A percentile compares a stretch with the other conserved stretches of the same genome.
Conservation (phyloP, 495 filamentous ascomycete genomes). For the Penicilliopsis zonata region DNA sequence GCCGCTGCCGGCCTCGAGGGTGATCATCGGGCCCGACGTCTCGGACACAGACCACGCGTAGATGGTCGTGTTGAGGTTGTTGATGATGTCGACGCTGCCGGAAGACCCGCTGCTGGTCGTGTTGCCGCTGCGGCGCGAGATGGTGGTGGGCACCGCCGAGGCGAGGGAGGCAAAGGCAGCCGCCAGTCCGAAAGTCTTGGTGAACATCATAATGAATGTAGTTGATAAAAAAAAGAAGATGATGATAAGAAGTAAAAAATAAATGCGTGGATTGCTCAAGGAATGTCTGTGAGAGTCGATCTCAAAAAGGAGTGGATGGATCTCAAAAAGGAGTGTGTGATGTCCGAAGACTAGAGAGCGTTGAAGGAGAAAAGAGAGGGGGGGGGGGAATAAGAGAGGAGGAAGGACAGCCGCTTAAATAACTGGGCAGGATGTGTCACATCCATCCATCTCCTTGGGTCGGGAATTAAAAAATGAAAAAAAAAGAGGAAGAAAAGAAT, state of each 20-base stretch:
- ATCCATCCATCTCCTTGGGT: too few species aligned
- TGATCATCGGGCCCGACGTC: constrained; percentile 24
- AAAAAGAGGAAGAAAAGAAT: neutral
- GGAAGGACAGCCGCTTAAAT: constrained; percentile 1
- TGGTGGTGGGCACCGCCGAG: constrained; percentile 23
- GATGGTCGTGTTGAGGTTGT: constrained; percentile 25
- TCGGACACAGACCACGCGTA: constrained; percentile 32
- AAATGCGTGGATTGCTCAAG: too few species aligned
- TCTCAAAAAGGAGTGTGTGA: constrained; percentile 6
- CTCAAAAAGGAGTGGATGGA: constrained; percentile 11
- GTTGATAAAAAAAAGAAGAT: constrained; percentile 3
- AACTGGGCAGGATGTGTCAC: neutral
- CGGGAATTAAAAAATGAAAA: neutral
- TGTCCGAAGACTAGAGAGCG: constrained; percentile 9
- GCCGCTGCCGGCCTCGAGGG: constrained; percentile 23
- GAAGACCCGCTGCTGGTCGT: constrained; percentile 13
- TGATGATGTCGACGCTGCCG: constrained; percentile 20
- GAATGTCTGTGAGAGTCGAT: constrained; percentile 21
- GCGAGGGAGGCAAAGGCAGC: constrained; percentile 25
- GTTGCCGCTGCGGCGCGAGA: constrained; percentile 10
- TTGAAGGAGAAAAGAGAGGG: constrained; percentile 7
- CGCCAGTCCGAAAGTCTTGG: constrained; percentile 26
- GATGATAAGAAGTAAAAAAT: neutral
- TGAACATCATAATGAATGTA: constrained; percentile 34
- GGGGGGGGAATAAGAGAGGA: neutral